Evolutionary conservation across 768 basidiomycete genomes (phyloP).

Genomic region (Phylloporus scabripes): DNA sequence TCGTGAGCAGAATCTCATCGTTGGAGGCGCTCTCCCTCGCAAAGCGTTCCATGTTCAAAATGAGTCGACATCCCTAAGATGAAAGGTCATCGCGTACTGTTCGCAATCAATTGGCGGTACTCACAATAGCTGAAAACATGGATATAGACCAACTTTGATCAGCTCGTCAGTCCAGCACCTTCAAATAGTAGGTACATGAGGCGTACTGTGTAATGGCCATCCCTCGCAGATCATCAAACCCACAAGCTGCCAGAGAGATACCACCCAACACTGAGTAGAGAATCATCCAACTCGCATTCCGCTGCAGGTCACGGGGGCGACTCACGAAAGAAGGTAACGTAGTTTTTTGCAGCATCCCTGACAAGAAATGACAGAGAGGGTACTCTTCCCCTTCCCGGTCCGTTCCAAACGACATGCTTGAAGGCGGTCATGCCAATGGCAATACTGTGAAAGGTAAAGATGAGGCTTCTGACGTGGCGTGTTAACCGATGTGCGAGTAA

Average conservation of each 20-base stretch:
- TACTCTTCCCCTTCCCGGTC: conserved; percentile 37
- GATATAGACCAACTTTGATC: conserved; percentile 15
- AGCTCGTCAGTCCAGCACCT: not conserved
- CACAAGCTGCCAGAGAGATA: not conserved
- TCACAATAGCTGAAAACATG: conserved; percentile 12
- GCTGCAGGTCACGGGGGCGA: not conserved
- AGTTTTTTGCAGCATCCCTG: conserved; percentile 44
- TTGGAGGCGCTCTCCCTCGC: conserved; percentile 1
- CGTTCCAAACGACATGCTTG: conserved; percentile 33
- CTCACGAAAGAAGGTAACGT: conserved; percentile 37
- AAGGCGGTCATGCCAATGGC: conserved; percentile 36
- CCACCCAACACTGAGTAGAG: conserved; percentile 3
- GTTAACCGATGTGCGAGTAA: not conserved
- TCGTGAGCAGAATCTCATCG: conserved; percentile 9
- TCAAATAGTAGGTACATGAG: not conserved
- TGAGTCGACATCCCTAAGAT: conserved; percentile 19
- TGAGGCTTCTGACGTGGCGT: conserved; percentile 10
- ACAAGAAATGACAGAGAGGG: conserved; percentile 38
- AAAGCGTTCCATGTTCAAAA: conserved; percentile 22
- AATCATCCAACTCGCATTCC: not conserved
- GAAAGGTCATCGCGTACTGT: not conserved
- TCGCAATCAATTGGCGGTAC: not conserved
- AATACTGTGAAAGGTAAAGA: conserved; percentile 32
- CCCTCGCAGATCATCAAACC: conserved; percentile 1
- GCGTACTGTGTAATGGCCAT: conserved; percentile 6